Evolutionary conservation across 306 rosid species (phyloP), one percentile per base, ranked within the genome.

Genomic region (Trifolium fragiferum): DNA sequence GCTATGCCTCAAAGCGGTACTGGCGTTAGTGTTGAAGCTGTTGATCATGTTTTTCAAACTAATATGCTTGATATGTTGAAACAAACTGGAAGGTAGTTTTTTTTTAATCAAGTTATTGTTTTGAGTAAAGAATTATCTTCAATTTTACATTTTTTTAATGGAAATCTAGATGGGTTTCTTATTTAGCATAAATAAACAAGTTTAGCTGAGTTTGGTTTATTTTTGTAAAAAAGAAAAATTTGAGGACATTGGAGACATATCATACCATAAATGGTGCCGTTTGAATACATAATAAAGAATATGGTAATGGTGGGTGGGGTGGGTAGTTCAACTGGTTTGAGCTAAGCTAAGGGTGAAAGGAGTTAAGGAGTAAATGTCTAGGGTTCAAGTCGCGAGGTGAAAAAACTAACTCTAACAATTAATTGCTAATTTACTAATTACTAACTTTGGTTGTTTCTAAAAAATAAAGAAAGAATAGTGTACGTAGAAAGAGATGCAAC

Each of bases 1-100:
- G 98, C 98, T 0, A 93, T 93, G 98, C 98, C 98, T 0, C 98
- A 93, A 82, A 93, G 98, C 51, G 98, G 96, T 20, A 90, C 98
- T 0, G 98, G 97, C 60, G 98, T 93, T 72, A 93, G 98, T 51
- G 98, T 93, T 8, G 98, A 93, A 83, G 98, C 98, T 2, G 98
- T 93, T 47, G 98, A 93, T 84, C 97, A 93, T 77, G 96, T 91
- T 3, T 93, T 93, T 69, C 98, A 93, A 90, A 93, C 98, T 66
- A 93, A 91, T 43, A 93, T 93, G 98, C 98, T 91, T 1, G 98
- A 93, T 81, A 93, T 93, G 98, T 86, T 91, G 25, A 93, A 93
- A 68, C 98, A 91, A 80, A 93, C 98, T 46, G 97, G 98, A 78
- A 75, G 98, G 98, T 93, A 76, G 47, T 49, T 75, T 2, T 3